Percentiles rank a stretch among this genome's conserved stretches.
Conservation (phyloP, 441 rosid genomes). For the Euphorbia celastroides region DNA sequence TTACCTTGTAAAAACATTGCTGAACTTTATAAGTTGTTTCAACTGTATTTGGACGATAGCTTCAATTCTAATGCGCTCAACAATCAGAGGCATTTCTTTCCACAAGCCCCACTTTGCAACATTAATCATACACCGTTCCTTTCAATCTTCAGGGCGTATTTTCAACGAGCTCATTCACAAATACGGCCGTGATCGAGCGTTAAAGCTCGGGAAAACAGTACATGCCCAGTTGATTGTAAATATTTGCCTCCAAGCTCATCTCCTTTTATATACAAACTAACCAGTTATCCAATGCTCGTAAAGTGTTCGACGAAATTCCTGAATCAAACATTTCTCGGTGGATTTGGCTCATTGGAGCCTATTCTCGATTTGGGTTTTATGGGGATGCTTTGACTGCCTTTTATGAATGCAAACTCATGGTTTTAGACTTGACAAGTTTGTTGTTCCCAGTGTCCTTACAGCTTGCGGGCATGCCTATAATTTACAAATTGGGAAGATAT, state of each 20-base stretch:
- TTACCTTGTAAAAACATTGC: too few species aligned
- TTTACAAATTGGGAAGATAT: conserved; percentile 36
- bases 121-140: conserved; percentile 22
- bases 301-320: conserved; percentile 62
- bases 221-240: conserved; percentile 51
- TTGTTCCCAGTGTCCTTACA: conserved; percentile 70
- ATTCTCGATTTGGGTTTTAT: conserved; percentile 42
- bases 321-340: conserved; percentile 37
- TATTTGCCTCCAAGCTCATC: conserved; percentile 44
- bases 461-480: conserved; percentile 55
- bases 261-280: conserved; percentile 37
- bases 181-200: conserved; percentile 32
- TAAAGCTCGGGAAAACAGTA: conserved; percentile 31
- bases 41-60: too few species aligned
- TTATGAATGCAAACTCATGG: conserved; percentile 46
- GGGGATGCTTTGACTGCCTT: conserved; percentile 42
- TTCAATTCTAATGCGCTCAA: neutral
- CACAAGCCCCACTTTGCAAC: conserved; percentile 12
- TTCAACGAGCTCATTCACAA: conserved; percentile 32
- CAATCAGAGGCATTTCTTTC: conserved; percentile 1
- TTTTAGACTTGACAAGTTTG: conserved; percentile 38
- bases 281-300: conserved; percentile 32
- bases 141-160: conserved; percentile 25
- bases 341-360: conserved; percentile 47
- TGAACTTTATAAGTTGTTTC: too few species aligned